Evolutionary conservation across 164 flowering plant species (phyloP).

Genomic region (Buxus sempervirens): DNA sequence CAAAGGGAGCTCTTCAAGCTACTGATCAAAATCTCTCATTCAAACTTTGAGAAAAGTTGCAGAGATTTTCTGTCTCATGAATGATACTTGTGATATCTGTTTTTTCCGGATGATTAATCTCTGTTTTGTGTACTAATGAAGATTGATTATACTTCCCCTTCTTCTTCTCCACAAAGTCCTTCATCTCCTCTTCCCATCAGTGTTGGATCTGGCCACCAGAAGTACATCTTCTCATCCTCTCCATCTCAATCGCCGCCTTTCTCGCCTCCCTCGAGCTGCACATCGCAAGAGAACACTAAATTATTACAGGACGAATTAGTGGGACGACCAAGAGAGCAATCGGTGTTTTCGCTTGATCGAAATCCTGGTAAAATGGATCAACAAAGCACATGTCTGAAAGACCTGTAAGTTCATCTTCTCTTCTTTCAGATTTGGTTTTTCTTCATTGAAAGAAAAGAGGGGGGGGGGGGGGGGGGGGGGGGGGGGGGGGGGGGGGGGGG

Average conservation of each 20-base stretch:
- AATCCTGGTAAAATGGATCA: slow-evolving; percentile 10
- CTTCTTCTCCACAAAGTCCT: slow-evolving; percentile 64
- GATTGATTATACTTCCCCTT: slow-evolving; percentile 31
- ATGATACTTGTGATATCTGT: not conserved
- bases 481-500: no score
- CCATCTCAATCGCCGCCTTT: slow-evolving; percentile 62
- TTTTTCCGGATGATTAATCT: not conserved
- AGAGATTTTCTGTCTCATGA: no score
- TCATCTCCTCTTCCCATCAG: slow-evolving; percentile 71
- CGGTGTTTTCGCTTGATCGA: slow-evolving; percentile 42
- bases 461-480: no score
- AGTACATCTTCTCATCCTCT: slow-evolving; percentile 50
- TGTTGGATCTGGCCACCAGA: slow-evolving; percentile 45
- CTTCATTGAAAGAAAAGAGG: no score
- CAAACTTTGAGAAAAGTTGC: not conserved
- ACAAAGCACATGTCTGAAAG: slow-evolving; percentile 30
- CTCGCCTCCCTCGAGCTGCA: slow-evolving; percentile 29
- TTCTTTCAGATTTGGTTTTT: not conserved
- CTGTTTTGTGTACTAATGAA: slow-evolving; percentile 6
- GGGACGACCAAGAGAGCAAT: slow-evolving; percentile 13
- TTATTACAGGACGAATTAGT: slow-evolving; percentile 11
- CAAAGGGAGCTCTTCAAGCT: not conserved
- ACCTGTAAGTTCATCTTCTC: slow-evolving; percentile 39
- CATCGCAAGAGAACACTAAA: slow-evolving; percentile 26
- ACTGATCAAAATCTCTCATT: not conserved